Percentiles rank a stretch among this genome's conserved stretches.
Evolutionary conservation across 148 eudicot species (phyloP).

Genomic region (Nepenthes gracilis): DNA sequence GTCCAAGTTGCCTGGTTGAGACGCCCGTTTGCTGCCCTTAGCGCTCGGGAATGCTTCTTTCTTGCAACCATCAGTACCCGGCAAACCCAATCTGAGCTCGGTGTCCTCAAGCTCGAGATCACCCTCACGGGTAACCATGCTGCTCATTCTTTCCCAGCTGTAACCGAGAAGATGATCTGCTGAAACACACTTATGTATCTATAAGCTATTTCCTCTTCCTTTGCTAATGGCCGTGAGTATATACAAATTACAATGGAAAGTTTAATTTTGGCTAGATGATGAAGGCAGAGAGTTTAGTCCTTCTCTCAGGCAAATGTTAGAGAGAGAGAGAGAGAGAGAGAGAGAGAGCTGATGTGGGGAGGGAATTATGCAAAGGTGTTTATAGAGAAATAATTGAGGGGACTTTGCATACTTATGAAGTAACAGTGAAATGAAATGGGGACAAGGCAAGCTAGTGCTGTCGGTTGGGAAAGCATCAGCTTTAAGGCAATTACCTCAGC

Average conservation of each 20-base stretch:
- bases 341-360: too few species aligned
- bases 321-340: too few species aligned
- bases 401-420: neutral
- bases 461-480: neutral
- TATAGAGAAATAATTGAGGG: neutral
- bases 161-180: neutral
- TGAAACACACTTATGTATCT: neutral
- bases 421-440: neutral
- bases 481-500: neutral
- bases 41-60: neutral
- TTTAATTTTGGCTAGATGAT: too few species aligned
- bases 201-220: neutral
- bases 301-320: too few species aligned
- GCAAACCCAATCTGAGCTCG: conserved; percentile 10
- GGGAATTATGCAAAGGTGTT: too few species aligned
- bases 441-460: neutral
- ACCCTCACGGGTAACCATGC: neutral
- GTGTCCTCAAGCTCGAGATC: conserved; percentile 10
- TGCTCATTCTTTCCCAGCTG: neutral
- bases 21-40: conserved; percentile 7
- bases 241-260: too few species aligned
- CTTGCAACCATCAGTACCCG: conserved; percentile 2
- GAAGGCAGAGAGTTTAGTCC: too few species aligned
- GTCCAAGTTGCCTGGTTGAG: neutral
- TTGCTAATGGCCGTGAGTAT: too few species aligned